Evolutionary conservation across 2,329 filamentous ascomycete genomes (phyloP).

Genomic region (Trichophyton verrucosum): DNA sequence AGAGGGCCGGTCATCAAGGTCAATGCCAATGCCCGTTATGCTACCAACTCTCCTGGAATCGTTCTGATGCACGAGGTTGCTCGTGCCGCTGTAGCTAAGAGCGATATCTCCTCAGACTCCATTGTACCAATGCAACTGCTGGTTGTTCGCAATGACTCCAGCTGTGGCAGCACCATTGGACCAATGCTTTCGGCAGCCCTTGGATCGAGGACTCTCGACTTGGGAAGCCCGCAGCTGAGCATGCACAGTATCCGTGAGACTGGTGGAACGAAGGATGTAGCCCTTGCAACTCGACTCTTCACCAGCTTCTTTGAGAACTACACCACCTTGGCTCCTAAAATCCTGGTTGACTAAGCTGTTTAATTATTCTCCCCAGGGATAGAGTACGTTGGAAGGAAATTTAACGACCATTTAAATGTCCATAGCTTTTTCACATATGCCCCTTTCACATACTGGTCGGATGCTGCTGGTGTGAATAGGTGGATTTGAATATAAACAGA

Average conservation of each 20-base stretch:
- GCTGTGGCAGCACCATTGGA: conserved; percentile 91
- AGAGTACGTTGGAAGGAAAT: too few relatives aligned
- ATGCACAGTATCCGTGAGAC: conserved; percentile 98
- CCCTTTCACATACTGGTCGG: neutral
- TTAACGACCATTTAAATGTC: neutral
- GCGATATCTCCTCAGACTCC: conserved; percentile 37
- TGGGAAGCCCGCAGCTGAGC: conserved; percentile 85
- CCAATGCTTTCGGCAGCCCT: conserved; percentile 87
- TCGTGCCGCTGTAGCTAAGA: conserved; percentile 30
- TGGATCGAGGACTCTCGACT: conserved; percentile 76
- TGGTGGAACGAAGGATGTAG: conserved; percentile 75
- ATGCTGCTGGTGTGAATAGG: neutral
- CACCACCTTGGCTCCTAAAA: conserved; percentile 67
- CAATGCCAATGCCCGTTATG: conserved; percentile 94
- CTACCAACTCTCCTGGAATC: conserved; percentile 90
- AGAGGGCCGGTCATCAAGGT: conserved; percentile 93
- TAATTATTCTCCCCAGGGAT: too few relatives aligned
- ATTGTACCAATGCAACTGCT: conserved; percentile 86
- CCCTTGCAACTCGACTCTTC: conserved; percentile 74
- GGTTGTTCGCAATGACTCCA: conserved; percentile 88
- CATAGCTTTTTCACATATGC: neutral
- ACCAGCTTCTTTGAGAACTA: conserved; percentile 77
- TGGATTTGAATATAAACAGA: neutral
- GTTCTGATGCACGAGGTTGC: conserved; percentile 84
- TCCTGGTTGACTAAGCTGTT: conserved; percentile 52